Conservation (phyloP, 2,329 filamentous ascomycete genomes). For the Dryadomyces quercivorus region DNA sequence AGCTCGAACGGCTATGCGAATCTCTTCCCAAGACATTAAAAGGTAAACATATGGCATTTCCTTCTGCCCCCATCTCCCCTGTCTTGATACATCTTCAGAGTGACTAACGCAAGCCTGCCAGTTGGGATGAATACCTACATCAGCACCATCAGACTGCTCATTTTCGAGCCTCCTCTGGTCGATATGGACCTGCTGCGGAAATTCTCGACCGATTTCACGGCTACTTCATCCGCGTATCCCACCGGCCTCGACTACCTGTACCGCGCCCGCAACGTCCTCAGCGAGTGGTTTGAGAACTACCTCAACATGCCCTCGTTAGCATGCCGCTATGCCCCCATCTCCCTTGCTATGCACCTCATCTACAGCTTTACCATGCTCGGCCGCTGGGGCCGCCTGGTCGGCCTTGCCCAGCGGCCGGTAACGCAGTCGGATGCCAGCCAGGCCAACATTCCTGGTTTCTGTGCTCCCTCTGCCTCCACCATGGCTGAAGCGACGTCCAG, state of each 20-base stretch:
- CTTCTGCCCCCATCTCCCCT: not conserved
- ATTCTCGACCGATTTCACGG: constrained; percentile 22
- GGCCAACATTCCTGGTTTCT: not conserved
- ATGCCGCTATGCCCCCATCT: constrained; percentile 34
- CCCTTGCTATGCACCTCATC: constrained; percentile 31
- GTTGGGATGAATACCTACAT: constrained; percentile 28
- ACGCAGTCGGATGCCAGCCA: not conserved
- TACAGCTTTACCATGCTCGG: constrained; percentile 38
- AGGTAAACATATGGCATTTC: constrained; percentile 23
- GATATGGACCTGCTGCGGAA: constrained; percentile 26
- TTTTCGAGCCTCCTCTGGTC: constrained; percentile 35
- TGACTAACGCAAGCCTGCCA: not conserved
- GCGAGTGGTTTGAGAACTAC: constrained; percentile 37
- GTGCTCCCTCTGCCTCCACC: not conserved
- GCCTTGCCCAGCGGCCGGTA: constrained; percentile 7
- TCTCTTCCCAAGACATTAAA: constrained; percentile 23
- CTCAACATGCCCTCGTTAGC: constrained; percentile 27
- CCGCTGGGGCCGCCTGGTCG: constrained; percentile 36
- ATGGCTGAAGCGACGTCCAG: not conserved
- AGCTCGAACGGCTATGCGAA: constrained; percentile 28
- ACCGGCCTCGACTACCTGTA: constrained; percentile 38
- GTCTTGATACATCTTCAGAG: not conserved
- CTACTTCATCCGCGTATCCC: constrained; percentile 17
- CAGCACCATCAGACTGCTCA: constrained; percentile 26
- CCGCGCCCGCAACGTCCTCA: constrained; percentile 32